These are phyloP conservation scores for Boletus sensibilis DNA, from an alignment of 768 basidiomycete species.

Conservation along the genomic window DNA sequence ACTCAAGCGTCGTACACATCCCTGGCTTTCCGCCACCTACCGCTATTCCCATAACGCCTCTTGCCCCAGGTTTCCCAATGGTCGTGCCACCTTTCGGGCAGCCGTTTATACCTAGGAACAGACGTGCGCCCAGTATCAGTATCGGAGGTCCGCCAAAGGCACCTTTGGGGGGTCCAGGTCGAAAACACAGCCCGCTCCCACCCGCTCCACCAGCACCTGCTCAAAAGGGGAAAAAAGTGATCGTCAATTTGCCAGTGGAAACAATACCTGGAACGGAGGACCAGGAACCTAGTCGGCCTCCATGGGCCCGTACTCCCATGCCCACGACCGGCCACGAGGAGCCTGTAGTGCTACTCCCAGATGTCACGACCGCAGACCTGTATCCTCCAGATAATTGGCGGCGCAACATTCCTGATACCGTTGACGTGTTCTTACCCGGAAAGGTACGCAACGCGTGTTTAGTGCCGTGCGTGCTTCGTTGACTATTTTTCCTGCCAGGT, in stretches of 20 bases:
- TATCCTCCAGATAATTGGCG: slow-evolving; percentile 70
- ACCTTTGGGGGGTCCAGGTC: slow-evolving; percentile 72
- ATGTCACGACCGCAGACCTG: slow-evolving; percentile 46
- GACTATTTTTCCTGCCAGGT: slow-evolving; percentile 39
- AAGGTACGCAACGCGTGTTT: slow-evolving; percentile 48
- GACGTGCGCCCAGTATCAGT: slow-evolving; percentile 64
- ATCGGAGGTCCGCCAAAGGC: slow-evolving; percentile 90
- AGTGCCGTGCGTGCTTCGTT: slow-evolving; percentile 1
- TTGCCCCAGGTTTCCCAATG: slow-evolving; percentile 56
- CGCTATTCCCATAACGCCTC: slow-evolving; percentile 59
- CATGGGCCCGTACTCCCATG: slow-evolving; percentile 65
- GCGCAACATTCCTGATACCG: slow-evolving; percentile 53
- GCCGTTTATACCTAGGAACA: slow-evolving; percentile 59
- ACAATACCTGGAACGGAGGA: slow-evolving; percentile 40
- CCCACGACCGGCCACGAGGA: slow-evolving; percentile 36
- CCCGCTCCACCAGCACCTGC: slow-evolving; percentile 32
- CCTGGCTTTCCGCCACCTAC: slow-evolving; percentile 58
- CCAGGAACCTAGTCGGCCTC: slow-evolving; percentile 41
- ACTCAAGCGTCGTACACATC: slow-evolving; percentile 62
- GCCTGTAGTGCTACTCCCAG: slow-evolving; percentile 28
- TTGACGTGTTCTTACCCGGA: slow-evolving; percentile 83
- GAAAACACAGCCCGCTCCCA: slow-evolving; percentile 70
- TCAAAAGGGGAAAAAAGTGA: slow-evolving; percentile 61
- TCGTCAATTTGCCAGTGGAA: slow-evolving; percentile 75
- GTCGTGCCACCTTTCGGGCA: slow-evolving; percentile 44